These are phyloP conservation scores for Solanum sparsipilum DNA, from an alignment of 257 asterid genomes.

Conservation along the genomic window DNA sequence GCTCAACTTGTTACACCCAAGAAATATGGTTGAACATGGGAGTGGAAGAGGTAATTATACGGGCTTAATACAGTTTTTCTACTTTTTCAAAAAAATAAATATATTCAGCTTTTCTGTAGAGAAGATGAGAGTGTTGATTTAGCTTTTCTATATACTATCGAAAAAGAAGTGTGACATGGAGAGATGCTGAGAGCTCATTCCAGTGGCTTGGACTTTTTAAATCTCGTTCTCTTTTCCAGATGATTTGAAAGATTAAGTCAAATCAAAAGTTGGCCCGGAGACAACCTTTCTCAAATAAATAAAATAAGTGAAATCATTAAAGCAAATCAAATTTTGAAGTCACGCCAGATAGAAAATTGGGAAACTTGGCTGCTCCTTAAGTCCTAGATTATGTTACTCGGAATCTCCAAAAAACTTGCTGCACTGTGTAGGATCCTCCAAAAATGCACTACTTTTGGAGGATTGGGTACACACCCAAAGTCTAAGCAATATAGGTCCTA, in stretches of 20 bases:
- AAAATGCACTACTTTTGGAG: not conserved
- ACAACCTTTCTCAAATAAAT: not conserved
- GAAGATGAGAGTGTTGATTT: not conserved
- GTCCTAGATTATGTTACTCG: not conserved
- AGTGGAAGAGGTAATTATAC: not conserved
- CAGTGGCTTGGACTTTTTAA: not conserved
- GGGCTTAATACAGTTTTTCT: not conserved
- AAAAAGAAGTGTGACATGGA: not conserved
- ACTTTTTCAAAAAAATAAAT: not conserved
- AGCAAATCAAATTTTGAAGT: not conserved
- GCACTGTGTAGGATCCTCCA: not conserved
- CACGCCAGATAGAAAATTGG: not conserved
- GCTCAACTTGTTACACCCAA: not conserved
- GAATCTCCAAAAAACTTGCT: not conserved
- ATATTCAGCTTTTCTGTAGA: not conserved
- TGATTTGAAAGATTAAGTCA: not conserved
- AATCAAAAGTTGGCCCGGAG: not conserved
- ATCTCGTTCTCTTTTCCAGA: not conserved
- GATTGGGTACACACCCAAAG: not conserved
- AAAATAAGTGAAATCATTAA: not conserved
- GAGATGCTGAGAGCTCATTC: not conserved
- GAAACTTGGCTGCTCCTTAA: not conserved
- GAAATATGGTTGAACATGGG: not conserved
- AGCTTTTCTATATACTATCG: not conserved
- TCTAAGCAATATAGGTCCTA: not conserved